Percentiles rank a stretch among this genome's conserved stretches.
Evolutionary conservation across 129 eudicot genomes (phyloP).

Genomic region (Artemisia argyi): DNA sequence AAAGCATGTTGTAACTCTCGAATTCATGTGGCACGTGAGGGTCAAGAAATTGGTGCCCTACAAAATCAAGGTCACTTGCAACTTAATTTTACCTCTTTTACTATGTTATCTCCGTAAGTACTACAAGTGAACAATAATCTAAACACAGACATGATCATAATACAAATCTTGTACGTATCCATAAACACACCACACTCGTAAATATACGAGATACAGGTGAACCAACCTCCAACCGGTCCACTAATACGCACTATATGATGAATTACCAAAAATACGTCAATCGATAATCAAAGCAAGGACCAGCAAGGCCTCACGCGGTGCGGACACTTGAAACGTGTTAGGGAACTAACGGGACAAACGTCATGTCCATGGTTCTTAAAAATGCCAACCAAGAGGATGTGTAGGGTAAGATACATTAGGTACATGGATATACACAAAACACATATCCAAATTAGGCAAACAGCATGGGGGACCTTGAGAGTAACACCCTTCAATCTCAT

Average conservation of each 20-base stretch:
- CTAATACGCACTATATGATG: background rate
- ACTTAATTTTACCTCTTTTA: no score
- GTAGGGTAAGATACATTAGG: constrained; percentile 17
- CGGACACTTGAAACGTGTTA: constrained; percentile 5
- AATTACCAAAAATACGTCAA: background rate
- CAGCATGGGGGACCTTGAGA: constrained; percentile 23
- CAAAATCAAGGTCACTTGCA: background rate
- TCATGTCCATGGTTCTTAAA: constrained; percentile 15
- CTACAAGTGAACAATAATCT: no score
- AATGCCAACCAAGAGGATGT: constrained; percentile 13
- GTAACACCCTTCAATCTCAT: constrained; percentile 16
- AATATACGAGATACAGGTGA: no score
- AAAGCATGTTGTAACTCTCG: constrained; percentile 26
- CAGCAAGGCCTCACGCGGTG: background rate
- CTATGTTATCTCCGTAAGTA: no score
- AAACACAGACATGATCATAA: background rate
- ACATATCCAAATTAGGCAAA: constrained; percentile 21
- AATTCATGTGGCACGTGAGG: constrained; percentile 43
- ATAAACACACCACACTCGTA: no score
- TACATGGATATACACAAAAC: constrained; percentile 23
- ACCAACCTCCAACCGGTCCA: background rate
- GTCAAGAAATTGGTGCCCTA: constrained; percentile 5
- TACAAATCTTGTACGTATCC: no score
- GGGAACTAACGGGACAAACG: background rate
- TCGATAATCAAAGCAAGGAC: background rate